phyloP scores from a whole-genome alignment of 352 stramenopile genomes.

The Lagenidium giganteum region DNA sequence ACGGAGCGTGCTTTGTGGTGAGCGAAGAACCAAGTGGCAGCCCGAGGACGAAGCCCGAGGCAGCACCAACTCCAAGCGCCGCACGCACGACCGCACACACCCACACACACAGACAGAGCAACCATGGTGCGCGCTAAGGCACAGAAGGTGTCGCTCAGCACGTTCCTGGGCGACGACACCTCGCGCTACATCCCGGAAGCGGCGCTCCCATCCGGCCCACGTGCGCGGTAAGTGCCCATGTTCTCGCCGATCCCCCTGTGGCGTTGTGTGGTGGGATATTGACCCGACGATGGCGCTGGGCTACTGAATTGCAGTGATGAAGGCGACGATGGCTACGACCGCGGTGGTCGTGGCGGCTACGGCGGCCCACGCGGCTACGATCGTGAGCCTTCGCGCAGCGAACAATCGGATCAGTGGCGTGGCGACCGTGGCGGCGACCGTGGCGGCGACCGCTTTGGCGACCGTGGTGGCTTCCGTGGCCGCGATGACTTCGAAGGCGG shows the following conservation, averaged over 20 bases:
- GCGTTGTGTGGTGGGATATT: not conserved
- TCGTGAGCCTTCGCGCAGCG: constrained; percentile 22
- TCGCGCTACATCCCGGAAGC: constrained; percentile 53
- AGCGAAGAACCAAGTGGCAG: too few species aligned
- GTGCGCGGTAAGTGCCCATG: constrained; percentile 18
- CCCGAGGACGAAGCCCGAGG: too few species aligned
- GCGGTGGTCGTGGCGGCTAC: constrained; percentile 31
- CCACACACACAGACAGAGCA: not conserved
- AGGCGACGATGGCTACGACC: constrained; percentile 48
- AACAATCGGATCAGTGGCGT: constrained; percentile 28
- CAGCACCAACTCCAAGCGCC: too few species aligned
- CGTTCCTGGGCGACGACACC: constrained; percentile 69
- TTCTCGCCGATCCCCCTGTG: too few species aligned
- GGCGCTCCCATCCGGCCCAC: constrained; percentile 51
- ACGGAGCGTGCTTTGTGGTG: too few species aligned
- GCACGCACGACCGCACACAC: too few species aligned
- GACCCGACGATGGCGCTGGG: too few species aligned
- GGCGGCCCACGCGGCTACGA: constrained; percentile 18
- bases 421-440: constrained; percentile 29
- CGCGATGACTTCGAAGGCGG: constrained; percentile 17
- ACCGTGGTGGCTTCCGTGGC: constrained; percentile 13
- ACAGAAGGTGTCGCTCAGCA: constrained; percentile 69
- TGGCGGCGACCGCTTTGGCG: constrained; percentile 14
- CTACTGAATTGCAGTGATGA: constrained; percentile 28
- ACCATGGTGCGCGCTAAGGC: constrained; percentile 45